A percentile compares a stretch with the other conserved stretches of the same genome.
phyloP scores from a whole-genome alignment of 768 basidiomycete species.

The Dacryopinax spathularia region DNA sequence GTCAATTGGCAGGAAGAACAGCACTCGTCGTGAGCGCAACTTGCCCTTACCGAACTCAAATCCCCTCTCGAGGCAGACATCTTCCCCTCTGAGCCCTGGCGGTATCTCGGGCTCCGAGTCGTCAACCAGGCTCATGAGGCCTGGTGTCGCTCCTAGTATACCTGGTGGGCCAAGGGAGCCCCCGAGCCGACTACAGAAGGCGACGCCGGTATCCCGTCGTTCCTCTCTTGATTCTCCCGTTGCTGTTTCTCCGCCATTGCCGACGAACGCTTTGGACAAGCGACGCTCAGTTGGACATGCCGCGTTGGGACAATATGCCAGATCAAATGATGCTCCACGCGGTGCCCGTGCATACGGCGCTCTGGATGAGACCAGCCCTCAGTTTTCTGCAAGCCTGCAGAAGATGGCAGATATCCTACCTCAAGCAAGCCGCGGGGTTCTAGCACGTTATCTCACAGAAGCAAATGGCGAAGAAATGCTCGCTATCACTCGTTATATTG shows the following conservation, averaged over 20 bases:
- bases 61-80: background rate
- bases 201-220: background rate
- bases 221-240: background rate
- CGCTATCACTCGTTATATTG: constrained; percentile 75
- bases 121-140: background rate
- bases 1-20: constrained; percentile 57
- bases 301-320: background rate
- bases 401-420: constrained; percentile 57
- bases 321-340: background rate
- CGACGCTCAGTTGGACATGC: background rate
- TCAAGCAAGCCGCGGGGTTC: constrained; percentile 49
- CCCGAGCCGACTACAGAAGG: background rate
- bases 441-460: constrained; percentile 57
- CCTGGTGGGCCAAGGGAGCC: constrained; percentile 7
- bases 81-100: background rate
- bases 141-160: background rate
- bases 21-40: constrained; percentile 30
- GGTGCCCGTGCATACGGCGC: background rate
- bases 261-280: background rate
- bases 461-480: constrained; percentile 60
- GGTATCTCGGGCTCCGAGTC: background rate
- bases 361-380: background rate
- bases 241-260: background rate
- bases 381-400: constrained; percentile 55
- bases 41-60: background rate